These are phyloP conservation scores for Daldinia sp. DNA, from an alignment of 2,329 filamentous ascomycete genomes.

Conservation along the genomic window DNA sequence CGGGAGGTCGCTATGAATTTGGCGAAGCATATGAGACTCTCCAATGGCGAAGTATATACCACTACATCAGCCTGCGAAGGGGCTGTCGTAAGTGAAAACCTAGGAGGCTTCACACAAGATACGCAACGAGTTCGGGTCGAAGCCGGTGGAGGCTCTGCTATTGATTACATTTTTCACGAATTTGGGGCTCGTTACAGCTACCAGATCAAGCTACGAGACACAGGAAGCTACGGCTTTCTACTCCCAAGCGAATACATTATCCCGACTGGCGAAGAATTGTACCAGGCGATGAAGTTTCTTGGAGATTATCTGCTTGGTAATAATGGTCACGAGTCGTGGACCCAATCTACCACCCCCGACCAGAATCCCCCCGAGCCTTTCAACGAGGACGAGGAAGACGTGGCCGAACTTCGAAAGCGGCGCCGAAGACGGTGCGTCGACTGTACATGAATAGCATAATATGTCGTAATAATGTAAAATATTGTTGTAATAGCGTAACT, in stretches of 20 bases:
- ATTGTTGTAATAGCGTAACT: background rate
- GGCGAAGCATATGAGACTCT: constrained; percentile 86
- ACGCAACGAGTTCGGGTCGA: constrained; percentile 63
- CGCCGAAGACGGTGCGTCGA: constrained; percentile 21
- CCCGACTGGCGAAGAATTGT: constrained; percentile 86
- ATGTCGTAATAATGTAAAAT: background rate
- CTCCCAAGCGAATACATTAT: constrained; percentile 87
- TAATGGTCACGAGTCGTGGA: constrained; percentile 65
- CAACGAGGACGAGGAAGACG: constrained; percentile 23
- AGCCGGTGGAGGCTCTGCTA: constrained; percentile 80
- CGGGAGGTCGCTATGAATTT: constrained; percentile 89
- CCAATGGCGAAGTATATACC: constrained; percentile 77
- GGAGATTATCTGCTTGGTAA: constrained; percentile 80
- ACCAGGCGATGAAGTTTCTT: constrained; percentile 83
- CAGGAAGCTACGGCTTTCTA: constrained; percentile 92
- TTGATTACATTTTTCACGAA: constrained; percentile 96
- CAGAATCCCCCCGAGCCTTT: constrained; percentile 33
- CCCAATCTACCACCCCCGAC: constrained; percentile 41
- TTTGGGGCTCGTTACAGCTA: constrained; percentile 84
- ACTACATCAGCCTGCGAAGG: constrained; percentile 89
- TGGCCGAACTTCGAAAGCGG: constrained; percentile 37
- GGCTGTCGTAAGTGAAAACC: constrained; percentile 58
- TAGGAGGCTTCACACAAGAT: constrained; percentile 35
- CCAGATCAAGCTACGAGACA: constrained; percentile 93
- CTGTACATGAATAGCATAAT: constrained; percentile 13